These are phyloP conservation scores for Camillea tinctor DNA, from an alignment of 2,329 filamentous ascomycete species.

Conservation along the genomic window DNA sequence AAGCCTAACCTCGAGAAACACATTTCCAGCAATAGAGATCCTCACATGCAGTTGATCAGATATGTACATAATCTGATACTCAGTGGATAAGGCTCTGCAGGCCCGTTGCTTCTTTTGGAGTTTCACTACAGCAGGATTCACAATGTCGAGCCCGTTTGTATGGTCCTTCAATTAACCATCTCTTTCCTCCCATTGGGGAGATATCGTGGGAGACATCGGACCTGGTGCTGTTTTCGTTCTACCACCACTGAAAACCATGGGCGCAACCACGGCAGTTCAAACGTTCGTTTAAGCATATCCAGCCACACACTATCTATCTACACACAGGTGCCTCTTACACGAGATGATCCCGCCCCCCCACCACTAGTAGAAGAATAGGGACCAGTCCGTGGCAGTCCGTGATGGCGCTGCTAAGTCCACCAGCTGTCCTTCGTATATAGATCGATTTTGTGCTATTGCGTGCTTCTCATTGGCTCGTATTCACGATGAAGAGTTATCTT, in stretches of 20 bases:
- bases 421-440: slow-evolving; percentile 3
- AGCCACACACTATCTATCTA: not conserved
- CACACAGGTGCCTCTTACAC: slow-evolving; percentile 5
- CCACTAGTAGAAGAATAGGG: slow-evolving; percentile 9
- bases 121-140: not conserved
- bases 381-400: not conserved
- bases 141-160: not conserved
- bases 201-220: not conserved
- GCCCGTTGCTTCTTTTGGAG: not conserved
- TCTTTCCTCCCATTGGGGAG: not conserved
- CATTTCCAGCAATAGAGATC: not conserved
- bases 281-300: slow-evolving; percentile 4
- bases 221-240: not conserved
- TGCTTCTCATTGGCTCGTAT: slow-evolving; percentile 8
- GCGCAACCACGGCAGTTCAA: slow-evolving; percentile 21
- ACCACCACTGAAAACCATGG: not conserved
- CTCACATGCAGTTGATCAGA: not conserved
- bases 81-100: not conserved
- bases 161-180: not conserved
- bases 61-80: not conserved
- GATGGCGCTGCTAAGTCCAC: no score
- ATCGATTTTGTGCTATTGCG: slow-evolving; percentile 11
- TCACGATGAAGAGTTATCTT: not conserved
- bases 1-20: not conserved
- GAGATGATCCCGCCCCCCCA: slow-evolving; percentile 5